Percentiles rank a stretch among this genome's conserved stretches.
Conservation (phyloP, 192 early-diverging fungal genomes). For the Rhizoclosmatium sp. region DNA sequence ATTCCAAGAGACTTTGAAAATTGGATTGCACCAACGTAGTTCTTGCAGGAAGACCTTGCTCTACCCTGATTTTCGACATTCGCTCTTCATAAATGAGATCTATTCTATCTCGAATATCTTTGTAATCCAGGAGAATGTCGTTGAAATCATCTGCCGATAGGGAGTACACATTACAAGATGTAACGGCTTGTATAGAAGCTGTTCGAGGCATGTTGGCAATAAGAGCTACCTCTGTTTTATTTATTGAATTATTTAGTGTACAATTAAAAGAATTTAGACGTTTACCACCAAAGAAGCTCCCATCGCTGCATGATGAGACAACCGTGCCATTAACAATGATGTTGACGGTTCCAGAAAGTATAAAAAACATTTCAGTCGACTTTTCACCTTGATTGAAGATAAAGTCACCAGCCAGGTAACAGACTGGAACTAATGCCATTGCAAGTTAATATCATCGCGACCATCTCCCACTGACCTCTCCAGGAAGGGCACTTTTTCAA, state of each 20-base stretch:
- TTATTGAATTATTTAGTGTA: neutral
- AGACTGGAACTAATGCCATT: conserved; percentile 15
- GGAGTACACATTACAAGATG: conserved; percentile 6
- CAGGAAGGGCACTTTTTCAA: conserved; percentile 50
- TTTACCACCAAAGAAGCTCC: conserved; percentile 52
- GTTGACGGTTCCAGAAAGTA: conserved; percentile 50
- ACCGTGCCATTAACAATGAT: conserved; percentile 44
- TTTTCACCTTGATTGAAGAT: conserved; percentile 38
- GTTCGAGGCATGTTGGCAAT: conserved; percentile 24
- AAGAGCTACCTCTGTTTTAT: conserved; percentile 6
- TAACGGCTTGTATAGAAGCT: conserved; percentile 11
- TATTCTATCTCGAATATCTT: conserved; percentile 12
- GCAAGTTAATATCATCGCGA: conserved; percentile 42
- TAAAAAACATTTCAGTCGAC: conserved; percentile 63
- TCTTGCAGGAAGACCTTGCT: conserved; percentile 16
- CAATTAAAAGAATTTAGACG: neutral
- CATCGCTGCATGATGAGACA: conserved; percentile 41
- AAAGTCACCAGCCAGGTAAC: conserved; percentile 20
- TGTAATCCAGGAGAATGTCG: conserved; percentile 1
- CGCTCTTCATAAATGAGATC: conserved; percentile 27
- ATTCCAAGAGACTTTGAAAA: neutral
- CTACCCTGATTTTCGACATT: conserved; percentile 14
- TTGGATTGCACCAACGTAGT: neutral
- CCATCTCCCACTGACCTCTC: conserved; percentile 37
- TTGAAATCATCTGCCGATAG: conserved; percentile 15